A percentile compares a stretch with the other conserved stretches of the same genome.
Evolutionary conservation across 2,329 filamentous ascomycete genomes (phyloP).

Genomic region (Paraphoma chrysanthemicola): DNA sequence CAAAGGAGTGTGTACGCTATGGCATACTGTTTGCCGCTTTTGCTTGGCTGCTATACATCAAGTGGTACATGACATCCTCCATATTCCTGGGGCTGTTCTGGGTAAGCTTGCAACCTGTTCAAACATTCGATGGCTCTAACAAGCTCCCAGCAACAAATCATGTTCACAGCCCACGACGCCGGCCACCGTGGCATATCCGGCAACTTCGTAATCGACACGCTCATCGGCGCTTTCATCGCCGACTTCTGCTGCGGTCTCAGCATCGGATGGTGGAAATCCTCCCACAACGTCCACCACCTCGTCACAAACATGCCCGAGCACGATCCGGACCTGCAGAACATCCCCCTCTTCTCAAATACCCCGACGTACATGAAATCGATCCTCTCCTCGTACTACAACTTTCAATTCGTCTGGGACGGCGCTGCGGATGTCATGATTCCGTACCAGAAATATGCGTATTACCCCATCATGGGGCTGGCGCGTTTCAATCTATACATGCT

Average conservation of each 20-base stretch:
- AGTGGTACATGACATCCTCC: slow-evolving; percentile 66
- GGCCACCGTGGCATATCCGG: slow-evolving; percentile 69
- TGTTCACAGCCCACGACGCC: slow-evolving; percentile 72
- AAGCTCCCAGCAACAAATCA: slow-evolving; percentile 65
- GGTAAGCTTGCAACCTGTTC: slow-evolving; percentile 47
- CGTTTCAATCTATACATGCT: slow-evolving; percentile 87
- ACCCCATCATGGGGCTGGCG: slow-evolving; percentile 78
- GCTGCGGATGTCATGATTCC: slow-evolving; percentile 73
- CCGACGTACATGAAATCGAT: slow-evolving; percentile 79
- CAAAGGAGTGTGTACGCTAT: slow-evolving; percentile 65
- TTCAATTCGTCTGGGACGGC: slow-evolving; percentile 77
- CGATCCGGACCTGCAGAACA: slow-evolving; percentile 60
- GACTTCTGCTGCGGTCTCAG: slow-evolving; percentile 71
- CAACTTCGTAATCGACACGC: slow-evolving; percentile 64
- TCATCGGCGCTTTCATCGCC: slow-evolving; percentile 68
- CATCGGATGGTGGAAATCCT: slow-evolving; percentile 74
- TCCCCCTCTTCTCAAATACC: slow-evolving; percentile 87
- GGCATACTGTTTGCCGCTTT: slow-evolving; percentile 59
- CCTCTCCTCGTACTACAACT: slow-evolving; percentile 83
- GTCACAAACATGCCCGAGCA: slow-evolving; percentile 67
- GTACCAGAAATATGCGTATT: slow-evolving; percentile 85
- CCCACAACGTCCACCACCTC: slow-evolving; percentile 72
- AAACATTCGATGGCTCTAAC: slow-evolving; percentile 9
- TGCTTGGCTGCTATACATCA: slow-evolving; percentile 52
- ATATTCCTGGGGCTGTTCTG: slow-evolving; percentile 68